These are phyloP conservation scores for Beauveria sp. DNA, from an alignment of 2,329 filamentous ascomycete genomes.

Conservation along the genomic window DNA sequence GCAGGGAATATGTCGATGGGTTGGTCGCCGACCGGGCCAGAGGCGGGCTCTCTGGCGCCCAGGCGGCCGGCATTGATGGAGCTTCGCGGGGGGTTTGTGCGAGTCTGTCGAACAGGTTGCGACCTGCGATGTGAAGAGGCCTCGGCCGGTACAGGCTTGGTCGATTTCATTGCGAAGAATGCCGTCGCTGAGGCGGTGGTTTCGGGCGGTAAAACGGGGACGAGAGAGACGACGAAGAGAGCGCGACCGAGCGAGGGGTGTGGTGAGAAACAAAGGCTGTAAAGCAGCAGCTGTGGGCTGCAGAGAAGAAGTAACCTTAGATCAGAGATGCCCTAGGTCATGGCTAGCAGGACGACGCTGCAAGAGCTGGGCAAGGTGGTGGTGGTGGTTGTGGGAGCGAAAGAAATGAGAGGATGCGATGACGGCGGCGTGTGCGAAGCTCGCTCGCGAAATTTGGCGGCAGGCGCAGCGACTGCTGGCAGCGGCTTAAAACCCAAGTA, in stretches of 20 bases:
- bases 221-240: neutral
- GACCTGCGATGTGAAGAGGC: slow-evolving; percentile 47
- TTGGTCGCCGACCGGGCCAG: slow-evolving; percentile 41
- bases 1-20: slow-evolving; percentile 61
- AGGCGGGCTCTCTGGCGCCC: slow-evolving; percentile 36
- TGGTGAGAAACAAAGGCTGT: neutral
- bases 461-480: slow-evolving; percentile 1
- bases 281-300: neutral
- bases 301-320: slow-evolving; percentile 12
- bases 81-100: slow-evolving; percentile 54
- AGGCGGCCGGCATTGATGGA: slow-evolving; percentile 40
- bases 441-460: slow-evolving; percentile 11
- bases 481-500: neutral
- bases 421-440: slow-evolving; percentile 8
- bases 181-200: slow-evolving; percentile 9
- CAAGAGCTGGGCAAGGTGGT: neutral
- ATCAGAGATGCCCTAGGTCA: slow-evolving; percentile 15
- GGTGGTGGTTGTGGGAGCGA: slow-evolving; percentile 3
- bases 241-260: slow-evolving; percentile 13
- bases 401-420: slow-evolving; percentile 9
- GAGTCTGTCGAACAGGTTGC: slow-evolving; percentile 57
- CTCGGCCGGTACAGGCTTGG: slow-evolving; percentile 38
- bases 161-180: slow-evolving; percentile 43
- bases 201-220: slow-evolving; percentile 7
- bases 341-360: slow-evolving; percentile 12